These are phyloP conservation scores for Clarireedia paspali DNA, from an alignment of 2,329 filamentous ascomycete genomes.

Conservation along the genomic window DNA sequence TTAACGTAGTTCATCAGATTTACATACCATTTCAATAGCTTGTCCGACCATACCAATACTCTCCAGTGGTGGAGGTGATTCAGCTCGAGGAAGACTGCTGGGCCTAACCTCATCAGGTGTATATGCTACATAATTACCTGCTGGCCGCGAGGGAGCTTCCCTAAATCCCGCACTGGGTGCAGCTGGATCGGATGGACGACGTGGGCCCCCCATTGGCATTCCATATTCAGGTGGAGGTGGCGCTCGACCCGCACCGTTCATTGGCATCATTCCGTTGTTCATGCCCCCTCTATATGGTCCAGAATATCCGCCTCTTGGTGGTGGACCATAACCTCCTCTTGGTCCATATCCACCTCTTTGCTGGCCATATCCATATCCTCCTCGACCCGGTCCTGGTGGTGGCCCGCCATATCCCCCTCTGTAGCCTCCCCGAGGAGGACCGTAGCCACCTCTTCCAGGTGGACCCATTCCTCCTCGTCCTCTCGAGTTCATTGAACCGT, in stretches of 20 bases:
- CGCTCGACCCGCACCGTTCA: constrained; percentile 34
- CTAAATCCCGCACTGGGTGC: constrained; percentile 12
- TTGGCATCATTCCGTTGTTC: constrained; percentile 32
- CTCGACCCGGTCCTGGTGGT: constrained; percentile 30
- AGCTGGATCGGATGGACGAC: constrained; percentile 19
- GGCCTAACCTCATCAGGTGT: constrained; percentile 15
- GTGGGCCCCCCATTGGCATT: constrained; percentile 10
- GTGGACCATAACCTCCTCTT: constrained; percentile 31
- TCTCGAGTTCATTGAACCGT: constrained; percentile 22
- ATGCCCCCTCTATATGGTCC: constrained; percentile 26
- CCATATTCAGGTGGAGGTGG: constrained; percentile 33
- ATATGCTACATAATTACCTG: constrained; percentile 22
- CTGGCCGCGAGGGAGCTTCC: constrained; percentile 9
- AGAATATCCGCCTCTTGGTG: constrained; percentile 9
- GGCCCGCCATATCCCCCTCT: constrained; percentile 21
- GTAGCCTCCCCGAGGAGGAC: constrained; percentile 40
- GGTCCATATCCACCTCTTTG: constrained; percentile 28
- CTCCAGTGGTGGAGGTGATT: constrained; percentile 56
- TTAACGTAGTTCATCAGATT: neutral
- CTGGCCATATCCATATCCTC: constrained; percentile 42
- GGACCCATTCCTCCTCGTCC: constrained; percentile 24
- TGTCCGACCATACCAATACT: constrained; percentile 45
- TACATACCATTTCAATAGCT: constrained; percentile 63
- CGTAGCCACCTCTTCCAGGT: constrained; percentile 21
- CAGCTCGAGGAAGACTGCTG: constrained; percentile 47